phyloP scores from a whole-genome alignment of 1,284 basidiomycete species.

The Sanghuangporus baumii region DNA sequence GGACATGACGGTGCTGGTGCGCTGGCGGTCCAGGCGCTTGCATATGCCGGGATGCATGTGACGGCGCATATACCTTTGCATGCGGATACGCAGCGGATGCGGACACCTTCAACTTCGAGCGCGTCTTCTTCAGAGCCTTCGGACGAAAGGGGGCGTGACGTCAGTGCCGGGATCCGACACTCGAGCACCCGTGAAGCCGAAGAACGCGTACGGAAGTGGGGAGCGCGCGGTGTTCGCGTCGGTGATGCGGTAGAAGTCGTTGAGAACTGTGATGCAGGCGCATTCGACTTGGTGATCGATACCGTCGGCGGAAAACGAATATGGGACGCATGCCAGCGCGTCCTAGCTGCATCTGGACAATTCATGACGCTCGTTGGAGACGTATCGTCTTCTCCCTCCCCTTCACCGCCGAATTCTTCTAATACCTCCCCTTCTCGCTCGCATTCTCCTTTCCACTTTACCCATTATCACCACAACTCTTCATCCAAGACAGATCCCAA shows the following conservation, averaged over 20 bases:
- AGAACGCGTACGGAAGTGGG: conserved; percentile 53
- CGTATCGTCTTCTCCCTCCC: conserved; percentile 15
- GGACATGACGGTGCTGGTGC: conserved; percentile 76
- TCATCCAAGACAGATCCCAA: not conserved
- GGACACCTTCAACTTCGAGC: conserved; percentile 17
- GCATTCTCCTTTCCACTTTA: not conserved
- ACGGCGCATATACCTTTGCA: conserved; percentile 55
- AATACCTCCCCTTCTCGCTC: not conserved
- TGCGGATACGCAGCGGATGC: conserved; percentile 29
- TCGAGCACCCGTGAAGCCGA: conserved; percentile 34
- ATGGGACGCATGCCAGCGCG: conserved; percentile 63
- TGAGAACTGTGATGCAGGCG: conserved; percentile 50
- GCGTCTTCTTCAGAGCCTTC: conserved; percentile 17
- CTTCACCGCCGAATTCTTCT: conserved; percentile 25
- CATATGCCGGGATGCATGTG: conserved; percentile 55
- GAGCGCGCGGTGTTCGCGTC: conserved; percentile 49
- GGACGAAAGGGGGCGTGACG: conserved; percentile 1
- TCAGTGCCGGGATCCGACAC: conserved; percentile 16
- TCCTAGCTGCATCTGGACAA: conserved; percentile 48
- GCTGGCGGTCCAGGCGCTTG: conserved; percentile 71
- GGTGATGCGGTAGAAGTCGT: conserved; percentile 44
- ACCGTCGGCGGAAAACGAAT: conserved; percentile 72
- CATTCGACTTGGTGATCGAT: conserved; percentile 76
- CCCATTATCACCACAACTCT: not conserved
- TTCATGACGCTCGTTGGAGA: conserved; percentile 78